Evolutionary conservation across 305 asterid species (phyloP), one percentile per base, ranked within the genome.

Genomic region (Solanum chacoense): DNA sequence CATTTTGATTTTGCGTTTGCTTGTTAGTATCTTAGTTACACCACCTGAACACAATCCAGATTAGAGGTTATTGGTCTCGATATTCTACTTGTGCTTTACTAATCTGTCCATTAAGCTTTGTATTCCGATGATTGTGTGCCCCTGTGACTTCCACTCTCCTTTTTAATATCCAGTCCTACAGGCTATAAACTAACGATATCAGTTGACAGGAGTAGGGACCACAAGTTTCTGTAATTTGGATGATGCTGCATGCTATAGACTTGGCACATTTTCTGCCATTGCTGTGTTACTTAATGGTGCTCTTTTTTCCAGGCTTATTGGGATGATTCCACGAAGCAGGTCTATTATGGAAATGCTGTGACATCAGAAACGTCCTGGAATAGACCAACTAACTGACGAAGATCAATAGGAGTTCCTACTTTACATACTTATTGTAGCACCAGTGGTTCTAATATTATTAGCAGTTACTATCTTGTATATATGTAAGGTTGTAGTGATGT

Each of bases 321-420:
- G 98, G 99, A 97, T 84, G 97, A 94, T 8, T 90, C 99, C 81
- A 91, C 99, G 9, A 97, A 96, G 94, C 92, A 94, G 90, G 94
- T 93, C 87, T 96, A 96, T 71, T 96, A 97, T 85, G 99, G 98
- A 83, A 94, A 96, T 78, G 76, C 91, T 11, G 24, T 31, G 89
- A 96, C 99, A 59, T 95, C 98, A 26, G 97, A 94, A 91, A 97
- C 99, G 28, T 90, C 98, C 87, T 97, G 99, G 99, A 92, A 77
- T 89, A 94, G 93, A 91, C 99, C 99, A 3, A 88, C 94, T 16
- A 91, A 86, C 22, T 94, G 93, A 94, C 24, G 5, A 45, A 28
- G 76, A 45, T 14, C 73, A 79, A 14, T 35, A 84, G 24, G 71
- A 40, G 22, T 73, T 84, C 55, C 85, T 31, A 4, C 50, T 35